phyloP scores from a whole-genome alignment of 768 basidiomycete genomes.

The Hygrocybe punicea region DNA sequence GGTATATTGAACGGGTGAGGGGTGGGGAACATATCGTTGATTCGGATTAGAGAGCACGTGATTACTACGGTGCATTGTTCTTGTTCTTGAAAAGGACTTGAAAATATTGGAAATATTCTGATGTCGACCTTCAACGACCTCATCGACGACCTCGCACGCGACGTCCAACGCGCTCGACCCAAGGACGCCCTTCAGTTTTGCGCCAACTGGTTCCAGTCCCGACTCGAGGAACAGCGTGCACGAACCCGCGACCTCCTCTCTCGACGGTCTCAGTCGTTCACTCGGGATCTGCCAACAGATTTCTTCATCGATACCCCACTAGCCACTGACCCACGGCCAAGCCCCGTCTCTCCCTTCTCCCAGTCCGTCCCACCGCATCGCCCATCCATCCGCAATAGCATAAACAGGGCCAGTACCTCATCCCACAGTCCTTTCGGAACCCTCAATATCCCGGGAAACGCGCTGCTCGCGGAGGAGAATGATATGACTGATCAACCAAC shows the following conservation, averaged over 20 bases:
- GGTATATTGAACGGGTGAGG: slow-evolving; percentile 63
- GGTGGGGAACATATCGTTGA: slow-evolving; percentile 70
- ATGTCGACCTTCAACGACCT: slow-evolving; percentile 82
- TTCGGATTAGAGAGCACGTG: slow-evolving; percentile 39
- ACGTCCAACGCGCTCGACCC: slow-evolving; percentile 81
- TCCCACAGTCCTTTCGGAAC: slow-evolving; percentile 73
- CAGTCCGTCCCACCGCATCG: slow-evolving; percentile 44
- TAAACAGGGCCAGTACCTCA: slow-evolving; percentile 19
- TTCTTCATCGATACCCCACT: slow-evolving; percentile 56
- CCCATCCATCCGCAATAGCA: slow-evolving; percentile 51
- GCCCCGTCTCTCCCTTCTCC: slow-evolving; percentile 56
- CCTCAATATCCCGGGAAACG: slow-evolving; percentile 78
- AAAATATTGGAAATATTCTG: background rate
- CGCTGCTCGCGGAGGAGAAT: slow-evolving; percentile 53
- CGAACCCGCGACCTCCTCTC: slow-evolving; percentile 65
- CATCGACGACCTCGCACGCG: slow-evolving; percentile 80
- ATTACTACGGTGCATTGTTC: background rate
- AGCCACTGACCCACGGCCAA: slow-evolving; percentile 32
- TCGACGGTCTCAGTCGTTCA: slow-evolving; percentile 47
- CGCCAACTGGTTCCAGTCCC: slow-evolving; percentile 90
- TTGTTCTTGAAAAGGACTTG: background rate
- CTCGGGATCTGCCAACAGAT: slow-evolving; percentile 51
- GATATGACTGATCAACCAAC: slow-evolving; percentile 41
- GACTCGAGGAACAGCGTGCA: slow-evolving; percentile 80
- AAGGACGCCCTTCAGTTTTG: slow-evolving; percentile 90